A percentile compares a stretch with the other conserved stretches of the same genome.
phyloP scores from a whole-genome alignment of 768 basidiomycete genomes.

The Udeniomyces megalosporus region DNA sequence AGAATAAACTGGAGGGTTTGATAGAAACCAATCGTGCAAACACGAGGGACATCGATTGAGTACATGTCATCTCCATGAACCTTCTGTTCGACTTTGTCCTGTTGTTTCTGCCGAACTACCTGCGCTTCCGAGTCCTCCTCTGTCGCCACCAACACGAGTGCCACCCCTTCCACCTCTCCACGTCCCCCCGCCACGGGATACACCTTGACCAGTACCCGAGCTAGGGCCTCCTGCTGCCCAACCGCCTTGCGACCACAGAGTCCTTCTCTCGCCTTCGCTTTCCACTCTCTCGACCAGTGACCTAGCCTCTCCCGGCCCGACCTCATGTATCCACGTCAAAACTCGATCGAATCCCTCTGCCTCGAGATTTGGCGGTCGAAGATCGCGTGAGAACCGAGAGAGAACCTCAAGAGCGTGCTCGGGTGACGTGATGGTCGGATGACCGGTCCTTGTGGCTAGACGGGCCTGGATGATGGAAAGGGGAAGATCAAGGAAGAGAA shows the following conservation, averaged over 20 bases:
- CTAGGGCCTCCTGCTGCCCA: background rate
- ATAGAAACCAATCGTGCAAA: too few species aligned
- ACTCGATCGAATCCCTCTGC: slow-evolving; percentile 9
- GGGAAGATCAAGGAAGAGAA: slow-evolving; percentile 6
- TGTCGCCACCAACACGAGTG: background rate
- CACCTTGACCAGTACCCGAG: background rate
- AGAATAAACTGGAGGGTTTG: too few species aligned
- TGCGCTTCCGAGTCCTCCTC: background rate
- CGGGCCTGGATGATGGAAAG: background rate
- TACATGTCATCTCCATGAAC: too few species aligned
- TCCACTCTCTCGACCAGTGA: background rate
- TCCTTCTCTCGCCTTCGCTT: background rate
- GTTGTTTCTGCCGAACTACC: too few species aligned
- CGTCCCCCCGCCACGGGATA: background rate
- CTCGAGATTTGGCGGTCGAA: background rate
- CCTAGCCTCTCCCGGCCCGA: background rate
- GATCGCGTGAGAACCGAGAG: slow-evolving; percentile 4
- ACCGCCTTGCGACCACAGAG: background rate
- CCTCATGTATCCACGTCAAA: background rate
- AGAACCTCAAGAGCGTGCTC: slow-evolving; percentile 7
- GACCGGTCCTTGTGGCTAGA: background rate
- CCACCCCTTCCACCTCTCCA: background rate
- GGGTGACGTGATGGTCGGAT: slow-evolving; percentile 9
- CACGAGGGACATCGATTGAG: too few species aligned
- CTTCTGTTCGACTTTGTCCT: too few species aligned